These are phyloP conservation scores for Rhodotorula sp. DNA, from an alignment of 1,284 basidiomycete species.

Conservation along the genomic window DNA sequence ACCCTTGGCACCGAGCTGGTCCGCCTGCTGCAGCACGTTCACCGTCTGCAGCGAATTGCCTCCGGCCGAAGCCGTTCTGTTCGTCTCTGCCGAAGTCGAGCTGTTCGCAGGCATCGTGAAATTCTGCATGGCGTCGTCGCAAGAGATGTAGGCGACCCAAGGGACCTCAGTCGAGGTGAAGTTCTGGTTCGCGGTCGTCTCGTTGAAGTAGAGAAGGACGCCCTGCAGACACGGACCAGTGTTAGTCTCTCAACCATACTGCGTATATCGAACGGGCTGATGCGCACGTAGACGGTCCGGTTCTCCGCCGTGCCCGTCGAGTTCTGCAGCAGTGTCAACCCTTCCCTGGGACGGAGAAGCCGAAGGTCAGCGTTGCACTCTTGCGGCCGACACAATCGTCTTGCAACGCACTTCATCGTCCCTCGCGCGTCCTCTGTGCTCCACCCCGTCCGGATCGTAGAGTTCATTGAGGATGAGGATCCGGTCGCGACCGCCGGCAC, in stretches of 20 bases:
- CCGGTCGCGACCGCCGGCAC: conserved; percentile 9
- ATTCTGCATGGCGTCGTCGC: conserved; percentile 11
- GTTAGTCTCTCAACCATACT: not conserved
- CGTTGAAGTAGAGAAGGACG: conserved; percentile 24
- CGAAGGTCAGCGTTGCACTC: not conserved
- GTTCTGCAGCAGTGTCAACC: conserved; percentile 20
- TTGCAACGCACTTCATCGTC: conserved; percentile 9
- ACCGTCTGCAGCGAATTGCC: not conserved
- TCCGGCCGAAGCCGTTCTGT: not conserved
- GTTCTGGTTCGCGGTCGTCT: conserved; percentile 10
- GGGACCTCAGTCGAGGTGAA: conserved; percentile 6
- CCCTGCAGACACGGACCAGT: not conserved
- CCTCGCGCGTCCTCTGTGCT: conserved; percentile 6
- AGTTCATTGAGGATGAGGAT: not conserved
- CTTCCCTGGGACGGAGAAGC: not conserved
- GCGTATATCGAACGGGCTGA: fast-evolving
- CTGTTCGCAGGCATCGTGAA: not conserved
- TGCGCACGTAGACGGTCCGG: conserved; percentile 9
- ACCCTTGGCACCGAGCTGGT: conserved; percentile 14
- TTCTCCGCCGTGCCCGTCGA: conserved; percentile 2
- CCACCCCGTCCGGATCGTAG: conserved; percentile 18
- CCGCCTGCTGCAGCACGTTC: conserved; percentile 13
- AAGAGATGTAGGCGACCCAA: conserved; percentile 30
- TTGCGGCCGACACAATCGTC: fast-evolving
- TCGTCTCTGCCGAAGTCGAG: not conserved